A percentile compares a stretch with the other conserved stretches of the same genome.
Evolutionary conservation across 2,329 filamentous ascomycete genomes (phyloP).

Genomic region (Colletotrichum siamense): DNA sequence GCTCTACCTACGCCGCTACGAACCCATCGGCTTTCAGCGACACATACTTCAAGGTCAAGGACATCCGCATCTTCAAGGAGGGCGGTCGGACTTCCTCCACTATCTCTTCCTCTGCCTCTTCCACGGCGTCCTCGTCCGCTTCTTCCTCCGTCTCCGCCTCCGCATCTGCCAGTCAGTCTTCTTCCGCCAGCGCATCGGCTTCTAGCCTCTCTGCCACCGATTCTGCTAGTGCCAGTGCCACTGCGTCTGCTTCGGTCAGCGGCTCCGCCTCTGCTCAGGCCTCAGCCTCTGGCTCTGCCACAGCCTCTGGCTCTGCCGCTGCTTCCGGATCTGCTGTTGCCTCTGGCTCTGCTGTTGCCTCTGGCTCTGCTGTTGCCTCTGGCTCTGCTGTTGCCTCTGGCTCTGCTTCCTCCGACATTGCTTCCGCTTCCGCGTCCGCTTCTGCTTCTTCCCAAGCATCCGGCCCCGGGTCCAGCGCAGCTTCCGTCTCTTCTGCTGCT

Average conservation of each 20-base stretch:
- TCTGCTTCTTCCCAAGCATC: background rate
- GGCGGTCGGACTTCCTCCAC: conserved; percentile 9
- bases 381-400: background rate
- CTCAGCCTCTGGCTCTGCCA: background rate
- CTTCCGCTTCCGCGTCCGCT: background rate
- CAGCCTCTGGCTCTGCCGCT: background rate
- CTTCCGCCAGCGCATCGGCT: background rate
- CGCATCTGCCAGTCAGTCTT: background rate
- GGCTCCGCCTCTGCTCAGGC: background rate
- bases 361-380: background rate
- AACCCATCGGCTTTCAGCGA: conserved; percentile 41
- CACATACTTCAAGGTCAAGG: conserved; percentile 51
- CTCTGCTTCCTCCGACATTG: background rate
- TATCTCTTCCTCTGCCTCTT: background rate
- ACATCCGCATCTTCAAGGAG: conserved; percentile 38
- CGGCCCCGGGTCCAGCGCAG: background rate
- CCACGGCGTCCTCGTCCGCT: background rate
- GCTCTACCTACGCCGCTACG: conserved; percentile 40
- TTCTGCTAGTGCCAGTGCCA: background rate
- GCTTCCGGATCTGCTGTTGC: background rate
- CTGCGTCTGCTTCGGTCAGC: background rate
- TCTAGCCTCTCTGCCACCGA: background rate
- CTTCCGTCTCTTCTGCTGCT: background rate
- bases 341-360: background rate
- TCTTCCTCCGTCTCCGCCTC: background rate